phyloP scores from a whole-genome alignment of 495 filamentous ascomycete species.

The Penicillium canescens region DNA sequence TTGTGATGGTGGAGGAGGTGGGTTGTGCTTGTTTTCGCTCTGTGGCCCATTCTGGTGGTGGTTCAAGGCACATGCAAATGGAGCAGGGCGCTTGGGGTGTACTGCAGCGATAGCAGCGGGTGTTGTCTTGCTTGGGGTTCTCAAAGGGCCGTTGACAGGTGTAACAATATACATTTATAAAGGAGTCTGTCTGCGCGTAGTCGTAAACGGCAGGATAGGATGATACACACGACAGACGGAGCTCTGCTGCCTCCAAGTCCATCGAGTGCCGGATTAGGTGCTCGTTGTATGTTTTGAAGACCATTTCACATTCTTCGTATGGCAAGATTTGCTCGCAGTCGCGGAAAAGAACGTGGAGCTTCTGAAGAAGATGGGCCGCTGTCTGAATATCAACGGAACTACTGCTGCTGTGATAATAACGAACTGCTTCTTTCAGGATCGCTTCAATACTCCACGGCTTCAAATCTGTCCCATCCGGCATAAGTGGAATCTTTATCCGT shows the following conservation, averaged over 20 bases:
- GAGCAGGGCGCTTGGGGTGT: constrained; percentile 46
- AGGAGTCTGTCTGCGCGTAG: constrained; percentile 51
- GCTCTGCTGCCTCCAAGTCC: constrained; percentile 65
- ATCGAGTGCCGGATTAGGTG: constrained; percentile 64
- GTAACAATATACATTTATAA: constrained; percentile 49
- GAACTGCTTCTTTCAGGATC: constrained; percentile 45
- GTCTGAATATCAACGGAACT: constrained; percentile 46
- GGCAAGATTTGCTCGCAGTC: constrained; percentile 46
- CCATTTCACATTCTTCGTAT: constrained; percentile 43
- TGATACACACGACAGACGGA: constrained; percentile 65
- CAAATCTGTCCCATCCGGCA: constrained; percentile 28
- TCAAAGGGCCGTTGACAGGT: constrained; percentile 49
- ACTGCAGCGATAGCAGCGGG: constrained; percentile 43
- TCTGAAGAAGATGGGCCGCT: constrained; percentile 47
- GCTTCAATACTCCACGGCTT: constrained; percentile 53
- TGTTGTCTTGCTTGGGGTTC: constrained; percentile 42
- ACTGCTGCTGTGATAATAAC: constrained; percentile 43
- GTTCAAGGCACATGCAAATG: constrained; percentile 48
- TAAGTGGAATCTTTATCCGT: constrained; percentile 31
- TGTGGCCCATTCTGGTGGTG: constrained; percentile 50
- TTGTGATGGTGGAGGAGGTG: constrained; percentile 13
- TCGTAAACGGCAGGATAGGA: constrained; percentile 62
- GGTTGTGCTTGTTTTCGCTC: constrained; percentile 16
- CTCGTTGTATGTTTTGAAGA: constrained; percentile 65
- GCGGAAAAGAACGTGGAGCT: constrained; percentile 42